Conservation (phyloP, 2,329 filamentous ascomycete species). For the Colletotrichum musicola region DNA sequence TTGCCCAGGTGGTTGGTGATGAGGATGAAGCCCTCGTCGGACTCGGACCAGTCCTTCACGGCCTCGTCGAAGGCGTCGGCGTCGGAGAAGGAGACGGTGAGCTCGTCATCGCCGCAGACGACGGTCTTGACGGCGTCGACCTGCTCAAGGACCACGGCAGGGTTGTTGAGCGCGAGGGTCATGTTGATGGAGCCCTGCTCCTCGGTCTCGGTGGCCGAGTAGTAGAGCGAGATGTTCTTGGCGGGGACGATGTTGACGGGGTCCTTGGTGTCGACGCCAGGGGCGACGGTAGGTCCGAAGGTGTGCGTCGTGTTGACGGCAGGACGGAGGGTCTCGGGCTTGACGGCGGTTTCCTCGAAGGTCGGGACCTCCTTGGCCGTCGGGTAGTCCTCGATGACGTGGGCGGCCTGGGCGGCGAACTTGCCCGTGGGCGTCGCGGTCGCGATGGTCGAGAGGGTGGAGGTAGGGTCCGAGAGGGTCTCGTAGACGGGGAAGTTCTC, state of each 20-base stretch:
- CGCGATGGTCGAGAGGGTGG: background rate
- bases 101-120: conserved; percentile 31
- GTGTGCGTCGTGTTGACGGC: conserved; percentile 44
- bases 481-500: conserved; percentile 13
- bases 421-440: conserved; percentile 13
- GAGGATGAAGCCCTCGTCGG: conserved; percentile 48
- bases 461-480: background rate
- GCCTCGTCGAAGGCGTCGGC: conserved; percentile 39
- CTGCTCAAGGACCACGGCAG: conserved; percentile 42
- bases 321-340: conserved; percentile 42
- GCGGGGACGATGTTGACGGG: conserved; percentile 41
- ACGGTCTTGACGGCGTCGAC: conserved; percentile 39
- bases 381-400: conserved; percentile 25
- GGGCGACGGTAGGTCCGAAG: conserved; percentile 36
- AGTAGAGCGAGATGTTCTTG: conserved; percentile 39
- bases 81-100: conserved; percentile 41
- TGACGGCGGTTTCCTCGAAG: conserved; percentile 21
- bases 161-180: conserved; percentile 40
- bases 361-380: conserved; percentile 8
- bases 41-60: conserved; percentile 38
- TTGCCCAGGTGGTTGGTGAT: conserved; percentile 58
- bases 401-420: conserved; percentile 16
- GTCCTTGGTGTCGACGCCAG: conserved; percentile 33
- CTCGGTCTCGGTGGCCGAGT: conserved; percentile 31
- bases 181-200: conserved; percentile 42